Base-by-base conservation (phyloP, 2,329 filamentous ascomycete genomes). In the Arthrobotrys conoides region DNA sequence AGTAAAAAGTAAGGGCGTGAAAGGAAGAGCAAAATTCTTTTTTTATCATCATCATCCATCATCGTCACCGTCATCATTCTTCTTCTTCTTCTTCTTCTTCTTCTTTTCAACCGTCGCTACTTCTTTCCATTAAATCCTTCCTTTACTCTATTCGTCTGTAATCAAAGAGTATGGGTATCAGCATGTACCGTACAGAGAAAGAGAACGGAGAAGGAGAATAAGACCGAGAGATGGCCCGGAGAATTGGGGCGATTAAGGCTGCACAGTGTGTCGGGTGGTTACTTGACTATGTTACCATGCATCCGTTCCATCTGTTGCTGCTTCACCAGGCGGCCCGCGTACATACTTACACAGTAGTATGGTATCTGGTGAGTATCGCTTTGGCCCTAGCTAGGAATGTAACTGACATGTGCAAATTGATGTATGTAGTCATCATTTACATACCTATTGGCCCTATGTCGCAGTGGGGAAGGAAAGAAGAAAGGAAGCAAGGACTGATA, bases 231-330 rank as follows among this genome's bases (percentile, higher is more conserved):
- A 69, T 41, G 65, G 65, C 38, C 51, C 36, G 55, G 20, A 61
- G 44, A 70, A 70, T 33, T 33, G 61, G 44, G 44, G 61, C 61
- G 53, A 18, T 59, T 59, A 59, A 38, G 53, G 53, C 53, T 38
- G 53, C 33, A 59, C 53, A 59, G 33, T 30, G 33, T 30, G 18
- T 59, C 53, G 53, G 33, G 18, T 59, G 30, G 30, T 59, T 38
- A 22, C 53, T 38, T 59, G 30, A 9, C 14, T n/a, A 55, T 55
- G 16, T 20, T 46, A 55, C 48, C 48, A 12, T 55, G 51, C 51
- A 55, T 41, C 53, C 6, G 5, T 22, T 16, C n/a, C 30, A 20
- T 41, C 53, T 59, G n/a, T n/a, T 59, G 30, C 53, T 59, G 53
- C 53, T 59, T 38, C 30, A 38, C 33, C 53, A 59, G n/a, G 53